Evolutionary conservation across 768 basidiomycete genomes (phyloP).

Genomic region (Agrocybe pediades): DNA sequence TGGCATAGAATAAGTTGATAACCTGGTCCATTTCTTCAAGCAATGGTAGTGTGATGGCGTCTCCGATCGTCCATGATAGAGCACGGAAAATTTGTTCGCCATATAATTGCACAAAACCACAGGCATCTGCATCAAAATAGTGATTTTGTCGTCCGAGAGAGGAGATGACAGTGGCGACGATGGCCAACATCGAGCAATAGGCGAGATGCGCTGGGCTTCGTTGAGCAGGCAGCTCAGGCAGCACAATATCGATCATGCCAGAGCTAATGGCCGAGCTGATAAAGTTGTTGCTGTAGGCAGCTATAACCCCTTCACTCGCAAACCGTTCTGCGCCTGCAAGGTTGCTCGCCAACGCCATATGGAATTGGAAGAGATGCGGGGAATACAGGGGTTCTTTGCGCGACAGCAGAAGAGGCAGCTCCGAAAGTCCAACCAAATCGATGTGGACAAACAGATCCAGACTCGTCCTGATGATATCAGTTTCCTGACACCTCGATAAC

Average conservation of each 20-base stretch:
- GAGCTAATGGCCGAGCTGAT: slow-evolving; percentile 77
- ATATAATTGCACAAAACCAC: slow-evolving; percentile 84
- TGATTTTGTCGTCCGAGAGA: slow-evolving; percentile 66
- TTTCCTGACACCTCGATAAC: slow-evolving; percentile 81
- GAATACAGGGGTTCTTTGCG: slow-evolving; percentile 72
- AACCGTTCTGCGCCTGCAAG: slow-evolving; percentile 81
- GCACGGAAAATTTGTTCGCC: slow-evolving; percentile 78
- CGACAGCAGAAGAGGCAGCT: slow-evolving; percentile 60
- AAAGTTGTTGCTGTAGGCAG: slow-evolving; percentile 82
- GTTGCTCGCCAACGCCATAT: slow-evolving; percentile 79
- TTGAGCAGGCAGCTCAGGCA: slow-evolving; percentile 73
- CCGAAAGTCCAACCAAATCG: slow-evolving; percentile 71
- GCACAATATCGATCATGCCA: slow-evolving; percentile 66
- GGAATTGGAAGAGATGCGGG: slow-evolving; percentile 81
- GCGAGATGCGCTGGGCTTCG: slow-evolving; percentile 78
- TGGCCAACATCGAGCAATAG: slow-evolving; percentile 84
- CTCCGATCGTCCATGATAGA: slow-evolving; percentile 81
- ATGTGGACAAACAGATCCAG: slow-evolving; percentile 71
- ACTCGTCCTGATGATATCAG: slow-evolving; percentile 74
- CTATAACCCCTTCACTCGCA: slow-evolving; percentile 78
- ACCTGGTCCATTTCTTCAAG: slow-evolving; percentile 85
- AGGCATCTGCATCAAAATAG: slow-evolving; percentile 83
- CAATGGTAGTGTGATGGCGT: slow-evolving; percentile 72
- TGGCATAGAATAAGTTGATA: slow-evolving; percentile 74
- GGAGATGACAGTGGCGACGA: slow-evolving; percentile 71